A percentile compares a stretch with the other conserved stretches of the same genome.
These are phyloP conservation scores for Silene coronaria DNA, from an alignment of 179 eudicot genomes.

Conservation along the genomic window DNA sequence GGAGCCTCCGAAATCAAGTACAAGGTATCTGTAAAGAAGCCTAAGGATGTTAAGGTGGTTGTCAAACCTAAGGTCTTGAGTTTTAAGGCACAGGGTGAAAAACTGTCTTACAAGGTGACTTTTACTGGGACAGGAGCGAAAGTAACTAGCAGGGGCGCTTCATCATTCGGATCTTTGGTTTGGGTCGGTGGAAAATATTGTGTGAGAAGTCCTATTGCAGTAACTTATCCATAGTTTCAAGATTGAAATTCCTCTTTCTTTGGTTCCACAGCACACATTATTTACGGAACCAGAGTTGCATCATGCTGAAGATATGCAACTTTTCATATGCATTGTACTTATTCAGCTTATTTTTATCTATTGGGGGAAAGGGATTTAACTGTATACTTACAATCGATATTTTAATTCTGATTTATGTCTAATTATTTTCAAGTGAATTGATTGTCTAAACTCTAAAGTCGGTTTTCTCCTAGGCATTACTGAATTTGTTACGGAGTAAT, in stretches of 20 bases:
- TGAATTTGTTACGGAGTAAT: neutral
- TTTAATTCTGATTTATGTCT: neutral
- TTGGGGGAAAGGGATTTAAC: neutral
- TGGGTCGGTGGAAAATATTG: constrained; percentile 39
- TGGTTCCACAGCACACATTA: neutral
- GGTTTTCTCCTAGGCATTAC: neutral
- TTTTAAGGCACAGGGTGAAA: constrained; percentile 43
- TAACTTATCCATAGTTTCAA: constrained; percentile 36
- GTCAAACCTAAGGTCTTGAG: constrained; percentile 44
- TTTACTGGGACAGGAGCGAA: constrained; percentile 31
- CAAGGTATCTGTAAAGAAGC: constrained; percentile 36
- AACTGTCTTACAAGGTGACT: constrained; percentile 46
- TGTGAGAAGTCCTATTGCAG: constrained; percentile 68
- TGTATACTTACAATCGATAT: neutral
- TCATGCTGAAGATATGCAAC: neutral
- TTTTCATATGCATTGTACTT: constrained; percentile 1
- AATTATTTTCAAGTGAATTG: neutral
- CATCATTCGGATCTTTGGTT: constrained; percentile 46
- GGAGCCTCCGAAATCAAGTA: constrained; percentile 40
- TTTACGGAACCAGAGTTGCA: constrained; percentile 5
- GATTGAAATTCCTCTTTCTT: neutral
- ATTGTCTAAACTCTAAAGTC: neutral
- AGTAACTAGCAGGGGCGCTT: constrained; percentile 19
- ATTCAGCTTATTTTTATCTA: constrained; percentile 13
- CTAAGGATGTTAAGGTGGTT: constrained; percentile 41